phyloP scores from a whole-genome alignment of 164 flowering plant species.

The Vitis vinifera region ASM3070453v1 NC_081810.1:7473501-7474000 shows the following conservation, averaged over 20 bases:
- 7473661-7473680: too few relatives aligned
- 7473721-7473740: background rate
- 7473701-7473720: too few relatives aligned
- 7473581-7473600: too few relatives aligned
- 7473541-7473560: too few relatives aligned
- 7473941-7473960: slow-evolving; percentile 59
- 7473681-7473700: too few relatives aligned
- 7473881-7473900: slow-evolving; percentile 56
- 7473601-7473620: too few relatives aligned
- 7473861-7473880: slow-evolving; percentile 49
- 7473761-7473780: background rate
- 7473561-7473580: too few relatives aligned
- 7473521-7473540: too few relatives aligned
- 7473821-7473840: slow-evolving; percentile 11
- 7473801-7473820: too few relatives aligned
- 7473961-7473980: slow-evolving; percentile 40
- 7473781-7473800: slow-evolving; percentile 1
- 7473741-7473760: background rate
- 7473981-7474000: slow-evolving; percentile 24
- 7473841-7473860: slow-evolving; percentile 27
- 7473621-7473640: too few relatives aligned
- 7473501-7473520: too few relatives aligned
- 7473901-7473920: slow-evolving; percentile 51
- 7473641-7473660: too few relatives aligned
- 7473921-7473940: slow-evolving; percentile 52